These are phyloP conservation scores for Emergomyces africanus DNA, from an alignment of 2,329 filamentous ascomycete genomes.

Conservation along the genomic window DNA sequence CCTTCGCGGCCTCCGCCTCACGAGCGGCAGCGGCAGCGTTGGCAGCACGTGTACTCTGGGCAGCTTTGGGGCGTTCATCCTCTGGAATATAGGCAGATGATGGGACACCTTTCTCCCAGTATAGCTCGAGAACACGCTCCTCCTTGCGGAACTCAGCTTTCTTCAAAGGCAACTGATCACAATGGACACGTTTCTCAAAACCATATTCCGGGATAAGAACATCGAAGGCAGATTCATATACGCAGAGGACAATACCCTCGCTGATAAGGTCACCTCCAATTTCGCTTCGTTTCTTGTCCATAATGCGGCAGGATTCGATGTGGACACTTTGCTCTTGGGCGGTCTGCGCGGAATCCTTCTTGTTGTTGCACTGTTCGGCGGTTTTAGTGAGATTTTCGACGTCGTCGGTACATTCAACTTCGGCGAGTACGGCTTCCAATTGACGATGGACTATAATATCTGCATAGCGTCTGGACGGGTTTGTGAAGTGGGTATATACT, in stretches of 20 bases:
- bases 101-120: slow-evolving; percentile 99
- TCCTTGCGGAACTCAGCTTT: slow-evolving; percentile 99
- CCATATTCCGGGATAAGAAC: slow-evolving; percentile 96
- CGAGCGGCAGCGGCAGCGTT: slow-evolving; percentile 64
- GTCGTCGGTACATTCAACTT: slow-evolving; percentile 82
- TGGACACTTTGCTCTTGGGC: slow-evolving; percentile 98
- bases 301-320: slow-evolving; percentile 89
- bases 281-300: slow-evolving; percentile 84
- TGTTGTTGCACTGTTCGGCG: slow-evolving; percentile 91
- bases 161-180: slow-evolving; percentile 89
- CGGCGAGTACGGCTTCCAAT: slow-evolving; percentile 72
- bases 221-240: slow-evolving; percentile 98
- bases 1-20: slow-evolving; percentile 70
- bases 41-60: slow-evolving; percentile 57
- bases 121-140: slow-evolving; percentile 83
- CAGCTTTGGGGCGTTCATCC: slow-evolving; percentile 84
- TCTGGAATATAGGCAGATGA: slow-evolving; percentile 94
- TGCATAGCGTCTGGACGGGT: slow-evolving; percentile 84
- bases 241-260: slow-evolving; percentile 90
- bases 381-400: slow-evolving; percentile 81
- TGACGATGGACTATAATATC: slow-evolving; percentile 94
- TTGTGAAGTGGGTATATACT: slow-evolving; percentile 94
- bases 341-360: slow-evolving; percentile 96
- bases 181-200: slow-evolving; percentile 98
- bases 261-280: slow-evolving; percentile 83